Evolutionary conservation across 805 yeast genomes (phyloP).

Genomic region (Teunomyces tritomae): DNA sequence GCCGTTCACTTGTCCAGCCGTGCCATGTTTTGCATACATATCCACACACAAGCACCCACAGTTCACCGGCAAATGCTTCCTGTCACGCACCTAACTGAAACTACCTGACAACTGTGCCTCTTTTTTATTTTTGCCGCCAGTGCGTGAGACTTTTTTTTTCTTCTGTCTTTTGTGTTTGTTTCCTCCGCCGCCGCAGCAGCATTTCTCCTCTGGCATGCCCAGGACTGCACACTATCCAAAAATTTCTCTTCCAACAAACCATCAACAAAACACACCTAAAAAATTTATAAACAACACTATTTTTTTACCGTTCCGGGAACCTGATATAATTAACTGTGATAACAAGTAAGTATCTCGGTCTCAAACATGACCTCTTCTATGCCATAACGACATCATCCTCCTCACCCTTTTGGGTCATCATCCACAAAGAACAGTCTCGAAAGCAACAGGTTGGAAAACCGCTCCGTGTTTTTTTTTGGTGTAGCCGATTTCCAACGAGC

Average conservation of each 20-base stretch:
- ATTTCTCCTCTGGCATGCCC: not conserved
- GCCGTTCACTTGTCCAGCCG: not conserved
- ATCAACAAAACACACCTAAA: conserved; percentile 3
- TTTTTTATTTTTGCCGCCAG: not conserved
- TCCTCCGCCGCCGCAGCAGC: not conserved
- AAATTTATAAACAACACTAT: conserved; percentile 1
- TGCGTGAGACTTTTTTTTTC: no score
- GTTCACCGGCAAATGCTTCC: not conserved
- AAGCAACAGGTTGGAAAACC: no score
- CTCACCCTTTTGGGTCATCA: no score
- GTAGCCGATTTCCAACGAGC: not conserved
- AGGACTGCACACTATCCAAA: not conserved
- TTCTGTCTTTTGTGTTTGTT: not conserved
- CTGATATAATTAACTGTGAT: conserved; percentile 1
- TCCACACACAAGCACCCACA: not conserved
- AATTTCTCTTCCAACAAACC: conserved; percentile 2
- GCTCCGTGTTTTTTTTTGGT: not conserved
- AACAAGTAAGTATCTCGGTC: not conserved
- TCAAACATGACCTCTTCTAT: not conserved
- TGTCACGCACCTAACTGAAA: not conserved
- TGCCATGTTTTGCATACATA: not conserved
- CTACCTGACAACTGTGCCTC: not conserved
- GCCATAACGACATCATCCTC: no score
- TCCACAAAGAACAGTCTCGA: no score
- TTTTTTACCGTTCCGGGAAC: conserved; percentile 1